Conservation (phyloP, 208 protist genomes). For the Sergeia podlipaevii region DNA sequence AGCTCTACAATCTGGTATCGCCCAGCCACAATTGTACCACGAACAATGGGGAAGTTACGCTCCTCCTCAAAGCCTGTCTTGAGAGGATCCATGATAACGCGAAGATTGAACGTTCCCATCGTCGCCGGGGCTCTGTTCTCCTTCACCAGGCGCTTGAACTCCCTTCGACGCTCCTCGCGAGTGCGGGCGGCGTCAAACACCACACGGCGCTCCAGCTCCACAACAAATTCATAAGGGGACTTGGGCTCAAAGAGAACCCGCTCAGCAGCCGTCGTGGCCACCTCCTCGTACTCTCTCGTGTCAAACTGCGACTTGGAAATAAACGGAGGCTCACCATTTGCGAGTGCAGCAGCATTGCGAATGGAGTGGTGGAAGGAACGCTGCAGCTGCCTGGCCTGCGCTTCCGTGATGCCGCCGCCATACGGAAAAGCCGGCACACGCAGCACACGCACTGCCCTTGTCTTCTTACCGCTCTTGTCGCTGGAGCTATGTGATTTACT, state of each 20-base stretch:
- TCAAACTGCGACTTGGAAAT: slow-evolving; percentile 46
- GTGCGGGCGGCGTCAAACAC: slow-evolving; percentile 74
- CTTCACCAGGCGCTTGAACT: slow-evolving; percentile 63
- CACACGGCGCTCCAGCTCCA: slow-evolving; percentile 71
- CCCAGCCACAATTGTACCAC: slow-evolving; percentile 85
- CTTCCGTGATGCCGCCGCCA: slow-evolving; percentile 78
- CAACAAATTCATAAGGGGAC: slow-evolving; percentile 86
- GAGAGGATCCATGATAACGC: slow-evolving; percentile 87
- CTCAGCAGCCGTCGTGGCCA: slow-evolving; percentile 21
- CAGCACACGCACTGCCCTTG: slow-evolving; percentile 36
- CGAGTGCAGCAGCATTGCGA: slow-evolving; percentile 12
- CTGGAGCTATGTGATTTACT: not conserved
- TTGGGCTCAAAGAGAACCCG: slow-evolving; percentile 40
- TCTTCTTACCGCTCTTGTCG: slow-evolving; percentile 1
- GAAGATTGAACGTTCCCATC: slow-evolving; percentile 89
- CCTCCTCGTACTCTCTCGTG: slow-evolving; percentile 35
- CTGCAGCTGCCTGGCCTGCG: slow-evolving; percentile 45
- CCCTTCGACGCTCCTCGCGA: slow-evolving; percentile 55
- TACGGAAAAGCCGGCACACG: slow-evolving; percentile 84
- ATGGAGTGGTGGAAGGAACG: slow-evolving; percentile 46
- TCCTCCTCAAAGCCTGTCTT: slow-evolving; percentile 94
- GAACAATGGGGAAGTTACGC: slow-evolving; percentile 90
- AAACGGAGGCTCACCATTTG: slow-evolving; percentile 18
- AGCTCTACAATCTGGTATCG: slow-evolving; percentile 94
- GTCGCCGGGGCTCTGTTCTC: slow-evolving; percentile 64